These are phyloP conservation scores for Tetratostichococcus sp. DNA, from an alignment of 139 green algal genomes.

Conservation along the genomic window DNA sequence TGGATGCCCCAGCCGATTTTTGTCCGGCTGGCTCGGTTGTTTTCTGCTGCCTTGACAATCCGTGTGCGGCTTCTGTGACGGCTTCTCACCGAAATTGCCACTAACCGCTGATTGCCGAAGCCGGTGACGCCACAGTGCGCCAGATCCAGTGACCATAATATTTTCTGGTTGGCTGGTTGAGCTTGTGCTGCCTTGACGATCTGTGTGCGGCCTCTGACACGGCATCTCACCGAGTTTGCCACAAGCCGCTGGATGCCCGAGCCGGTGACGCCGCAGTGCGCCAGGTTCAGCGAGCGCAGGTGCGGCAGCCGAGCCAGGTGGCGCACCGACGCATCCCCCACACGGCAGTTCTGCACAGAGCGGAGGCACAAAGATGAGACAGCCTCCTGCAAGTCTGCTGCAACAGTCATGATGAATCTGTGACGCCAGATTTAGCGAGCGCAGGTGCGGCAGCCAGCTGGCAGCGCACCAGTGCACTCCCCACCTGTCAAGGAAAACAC, in stretches of 20 bases:
- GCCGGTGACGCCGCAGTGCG: slow-evolving; percentile 26
- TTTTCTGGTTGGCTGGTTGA: background rate
- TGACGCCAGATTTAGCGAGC: slow-evolving; percentile 39
- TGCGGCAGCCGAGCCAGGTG: slow-evolving; percentile 22
- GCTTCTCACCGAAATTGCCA: too few species aligned
- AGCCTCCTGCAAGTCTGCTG: too few species aligned
- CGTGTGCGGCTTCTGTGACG: too few species aligned
- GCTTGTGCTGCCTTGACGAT: background rate
- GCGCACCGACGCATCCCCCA: slow-evolving; percentile 19
- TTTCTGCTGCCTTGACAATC: too few species aligned
- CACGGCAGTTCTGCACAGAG: slow-evolving; percentile 24
- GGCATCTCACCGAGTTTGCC: slow-evolving; percentile 9
- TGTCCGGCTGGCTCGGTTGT: too few species aligned
- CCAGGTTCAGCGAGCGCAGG: slow-evolving; percentile 40
- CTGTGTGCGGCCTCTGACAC: too few species aligned
- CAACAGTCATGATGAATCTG: too few species aligned
- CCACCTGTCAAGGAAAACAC: too few species aligned
- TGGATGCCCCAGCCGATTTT: too few species aligned
- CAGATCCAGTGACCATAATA: too few species aligned
- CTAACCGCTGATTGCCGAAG: too few species aligned
- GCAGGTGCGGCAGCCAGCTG: slow-evolving; percentile 28
- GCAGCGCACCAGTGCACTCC: background rate
- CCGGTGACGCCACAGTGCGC: too few species aligned
- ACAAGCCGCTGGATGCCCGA: slow-evolving; percentile 9
- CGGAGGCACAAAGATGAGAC: slow-evolving; percentile 8